Conservation (phyloP, 768 basidiomycete genomes). For the Lactifluus hygrophoroides region DNA sequence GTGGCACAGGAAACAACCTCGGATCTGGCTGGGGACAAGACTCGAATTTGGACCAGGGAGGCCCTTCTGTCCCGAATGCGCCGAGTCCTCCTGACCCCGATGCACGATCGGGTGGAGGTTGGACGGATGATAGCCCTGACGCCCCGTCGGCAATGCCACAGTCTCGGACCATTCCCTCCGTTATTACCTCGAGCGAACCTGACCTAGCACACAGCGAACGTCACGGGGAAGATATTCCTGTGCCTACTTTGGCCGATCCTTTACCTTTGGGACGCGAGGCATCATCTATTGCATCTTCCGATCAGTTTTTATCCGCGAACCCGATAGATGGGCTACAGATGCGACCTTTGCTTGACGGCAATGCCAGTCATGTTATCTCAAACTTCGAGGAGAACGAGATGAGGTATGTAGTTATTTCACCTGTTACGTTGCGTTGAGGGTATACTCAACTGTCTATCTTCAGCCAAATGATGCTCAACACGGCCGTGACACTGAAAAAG, state of each 20-base stretch:
- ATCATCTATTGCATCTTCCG: background rate
- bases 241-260: background rate
- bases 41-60: background rate
- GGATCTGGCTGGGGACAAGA: slow-evolving; percentile 8
- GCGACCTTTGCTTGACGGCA: background rate
- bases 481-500: background rate
- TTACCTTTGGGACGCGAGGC: background rate
- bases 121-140: background rate
- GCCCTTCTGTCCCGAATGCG: background rate
- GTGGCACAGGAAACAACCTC: background rate
- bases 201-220: background rate
- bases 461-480: background rate
- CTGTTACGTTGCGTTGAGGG: background rate
- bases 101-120: background rate
- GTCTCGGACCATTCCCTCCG: background rate
- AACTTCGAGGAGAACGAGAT: background rate
- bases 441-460: background rate
- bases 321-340: background rate
- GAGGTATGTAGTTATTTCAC: background rate
- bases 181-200: background rate
- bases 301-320: background rate
- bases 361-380: background rate
- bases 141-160: background rate
- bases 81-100: background rate
- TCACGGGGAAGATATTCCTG: background rate